Conservation (phyloP, 2,329 filamentous ascomycete genomes). For the Penicillium concentricum region DNA sequence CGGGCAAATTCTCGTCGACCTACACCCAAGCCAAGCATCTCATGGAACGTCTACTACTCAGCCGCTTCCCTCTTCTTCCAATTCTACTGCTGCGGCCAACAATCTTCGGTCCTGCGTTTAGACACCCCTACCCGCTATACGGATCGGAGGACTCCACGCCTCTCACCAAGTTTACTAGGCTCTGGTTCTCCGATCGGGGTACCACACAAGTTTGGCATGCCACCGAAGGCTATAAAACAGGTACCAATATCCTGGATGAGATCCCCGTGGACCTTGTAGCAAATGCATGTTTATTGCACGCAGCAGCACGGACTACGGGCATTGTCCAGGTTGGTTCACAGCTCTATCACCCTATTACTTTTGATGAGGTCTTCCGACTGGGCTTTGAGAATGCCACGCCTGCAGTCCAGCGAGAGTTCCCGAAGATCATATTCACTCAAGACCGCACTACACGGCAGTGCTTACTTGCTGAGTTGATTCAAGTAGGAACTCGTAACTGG, state of each 20-base stretch:
- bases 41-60: conserved; percentile 31
- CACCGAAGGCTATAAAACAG: conserved; percentile 27
- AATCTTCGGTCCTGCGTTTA: conserved; percentile 31
- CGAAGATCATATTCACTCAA: conserved; percentile 29
- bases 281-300: conserved; percentile 32
- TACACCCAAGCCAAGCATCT: conserved; percentile 35
- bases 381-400: conserved; percentile 21
- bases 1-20: conserved; percentile 26
- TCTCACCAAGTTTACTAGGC: conserved; percentile 30
- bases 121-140: conserved; percentile 32
- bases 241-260: conserved; percentile 33
- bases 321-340: conserved; percentile 32
- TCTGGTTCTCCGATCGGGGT: conserved; percentile 26
- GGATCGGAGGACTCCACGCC: conserved; percentile 33
- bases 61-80: conserved; percentile 29
- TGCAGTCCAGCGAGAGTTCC: conserved; percentile 22
- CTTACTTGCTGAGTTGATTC: conserved; percentile 34
- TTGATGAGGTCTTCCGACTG: conserved; percentile 27
- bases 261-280: conserved; percentile 36
- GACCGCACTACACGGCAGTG: conserved; percentile 28
- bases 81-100: conserved; percentile 32
- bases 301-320: conserved; percentile 29
- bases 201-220: conserved; percentile 32
- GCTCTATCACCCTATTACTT: conserved; percentile 30
- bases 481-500: conserved; percentile 33